A percentile compares a stretch with the other conserved stretches of the same genome.
phyloP scores from a whole-genome alignment of 495 filamentous ascomycete species.

The Stereocaulon alpinum region DNA sequence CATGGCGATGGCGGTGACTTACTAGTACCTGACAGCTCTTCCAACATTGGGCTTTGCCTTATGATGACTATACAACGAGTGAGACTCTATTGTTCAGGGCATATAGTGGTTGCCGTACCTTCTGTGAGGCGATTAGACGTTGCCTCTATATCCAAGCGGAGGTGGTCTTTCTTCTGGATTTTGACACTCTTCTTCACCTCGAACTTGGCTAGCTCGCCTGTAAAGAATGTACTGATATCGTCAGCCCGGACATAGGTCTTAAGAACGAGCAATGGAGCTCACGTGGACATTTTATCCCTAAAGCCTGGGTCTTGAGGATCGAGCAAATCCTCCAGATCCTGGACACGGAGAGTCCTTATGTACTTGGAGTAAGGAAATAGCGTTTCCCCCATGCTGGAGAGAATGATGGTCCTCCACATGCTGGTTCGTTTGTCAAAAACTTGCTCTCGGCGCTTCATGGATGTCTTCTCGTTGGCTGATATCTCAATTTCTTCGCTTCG shows the following conservation, averaged over 20 bases:
- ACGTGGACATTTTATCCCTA: slow-evolving; percentile 31
- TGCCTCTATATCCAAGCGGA: slow-evolving; percentile 19
- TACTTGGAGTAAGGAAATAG: slow-evolving; percentile 61
- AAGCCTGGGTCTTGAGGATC: slow-evolving; percentile 35
- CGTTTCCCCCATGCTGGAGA: slow-evolving; percentile 53
- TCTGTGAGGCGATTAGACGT: slow-evolving; percentile 34
- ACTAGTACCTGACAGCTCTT: slow-evolving; percentile 39
- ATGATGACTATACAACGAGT: slow-evolving; percentile 32
- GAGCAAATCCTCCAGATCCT: slow-evolving; percentile 49
- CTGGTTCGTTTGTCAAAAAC: slow-evolving; percentile 42
- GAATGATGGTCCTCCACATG: slow-evolving; percentile 59
- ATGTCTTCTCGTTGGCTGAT: slow-evolving; percentile 18
- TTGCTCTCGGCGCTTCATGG: slow-evolving; percentile 9
- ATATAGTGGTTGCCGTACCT: slow-evolving; percentile 16
- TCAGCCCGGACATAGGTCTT: background rate
- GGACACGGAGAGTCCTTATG: slow-evolving; percentile 51
- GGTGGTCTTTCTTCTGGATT: slow-evolving; percentile 7
- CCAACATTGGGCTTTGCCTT: slow-evolving; percentile 40
- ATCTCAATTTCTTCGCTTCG: slow-evolving; percentile 32
- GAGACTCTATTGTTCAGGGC: background rate
- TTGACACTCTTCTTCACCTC: slow-evolving; percentile 13
- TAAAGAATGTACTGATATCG: slow-evolving; percentile 39
- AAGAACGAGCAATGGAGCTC: slow-evolving; percentile 8
- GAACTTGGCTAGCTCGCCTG: slow-evolving; percentile 31
- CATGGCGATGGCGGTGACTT: slow-evolving; percentile 23